phyloP scores from a whole-genome alignment of 176 grass and related monocot species.

The sorghum (Sorghum bicolor) region Sorghum_bicolor_NCBIv3 NC_012870.2:18686501-18687000 shows the following conservation, averaged over 20 bases:
- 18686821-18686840: too few relatives aligned
- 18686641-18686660: conserved; percentile 42
- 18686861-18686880: too few relatives aligned
- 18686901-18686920: too few relatives aligned
- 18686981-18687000: background rate
- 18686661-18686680: conserved; percentile 9
- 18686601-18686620: conserved; percentile 65
- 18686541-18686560: conserved; percentile 42
- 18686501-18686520: conserved; percentile 52
- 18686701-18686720: too few relatives aligned
- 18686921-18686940: too few relatives aligned
- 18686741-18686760: too few relatives aligned
- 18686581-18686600: conserved; percentile 68
- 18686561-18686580: conserved; percentile 60
- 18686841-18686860: too few relatives aligned
- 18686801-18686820: too few relatives aligned
- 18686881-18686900: too few relatives aligned
- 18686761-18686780: too few relatives aligned
- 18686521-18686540: conserved; percentile 72
- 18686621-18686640: conserved; percentile 37
- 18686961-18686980: background rate
- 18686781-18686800: too few relatives aligned
- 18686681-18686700: background rate
- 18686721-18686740: too few relatives aligned
- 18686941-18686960: background rate